Percentiles rank a stretch among this genome's conserved stretches.
These are phyloP conservation scores for Botryotinia convoluta DNA, from an alignment of 2,329 filamentous ascomycete genomes.

Conservation along the genomic window DNA sequence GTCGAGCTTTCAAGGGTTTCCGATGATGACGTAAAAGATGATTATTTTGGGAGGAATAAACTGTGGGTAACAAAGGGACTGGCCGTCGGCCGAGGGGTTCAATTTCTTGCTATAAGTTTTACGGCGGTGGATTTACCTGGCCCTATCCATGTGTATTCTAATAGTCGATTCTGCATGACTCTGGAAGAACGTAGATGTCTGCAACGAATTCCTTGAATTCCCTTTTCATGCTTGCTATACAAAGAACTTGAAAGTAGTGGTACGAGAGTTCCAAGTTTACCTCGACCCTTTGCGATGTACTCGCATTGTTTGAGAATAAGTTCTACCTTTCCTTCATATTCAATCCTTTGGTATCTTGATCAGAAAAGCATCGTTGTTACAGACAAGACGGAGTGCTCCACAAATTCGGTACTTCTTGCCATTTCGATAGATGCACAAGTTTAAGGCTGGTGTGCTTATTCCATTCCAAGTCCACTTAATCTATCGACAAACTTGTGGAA, in stretches of 20 bases:
- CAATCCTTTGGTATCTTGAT: neutral
- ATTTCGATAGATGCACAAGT: neutral
- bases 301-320: neutral
- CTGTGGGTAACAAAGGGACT: neutral
- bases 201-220: neutral
- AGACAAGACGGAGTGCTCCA: neutral
- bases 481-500: neutral
- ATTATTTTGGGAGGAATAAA: neutral
- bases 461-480: neutral
- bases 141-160: neutral
- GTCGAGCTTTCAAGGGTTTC: conserved; percentile 12
- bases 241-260: neutral
- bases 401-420: neutral
- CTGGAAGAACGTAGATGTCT: neutral
- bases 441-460: neutral
- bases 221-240: neutral
- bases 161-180: neutral
- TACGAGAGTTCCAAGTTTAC: neutral
- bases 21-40: neutral
- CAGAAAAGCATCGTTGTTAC: too few species aligned
- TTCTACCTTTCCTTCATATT: neutral
- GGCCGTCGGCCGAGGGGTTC: neutral
- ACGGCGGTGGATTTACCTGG: neutral
- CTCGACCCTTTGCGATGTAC: neutral
- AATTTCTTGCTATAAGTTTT: neutral